Evolutionary conservation across 768 basidiomycete genomes (phyloP), one percentile per base, ranked within the genome.

Genomic region (Pholiota molesta): DNA sequence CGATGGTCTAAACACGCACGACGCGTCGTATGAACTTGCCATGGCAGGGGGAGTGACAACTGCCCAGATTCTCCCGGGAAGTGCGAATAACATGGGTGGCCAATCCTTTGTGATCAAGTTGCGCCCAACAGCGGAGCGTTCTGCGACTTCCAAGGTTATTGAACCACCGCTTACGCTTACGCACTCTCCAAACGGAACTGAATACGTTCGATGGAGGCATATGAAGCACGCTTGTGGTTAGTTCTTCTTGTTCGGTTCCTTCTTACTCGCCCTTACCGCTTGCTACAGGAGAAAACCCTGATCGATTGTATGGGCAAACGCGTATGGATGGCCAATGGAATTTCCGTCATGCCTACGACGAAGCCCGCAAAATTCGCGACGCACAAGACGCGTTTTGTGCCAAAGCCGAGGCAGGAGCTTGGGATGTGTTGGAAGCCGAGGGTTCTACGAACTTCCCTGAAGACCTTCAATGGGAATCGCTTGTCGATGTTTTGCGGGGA

Each of bases 201-300:
- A 73, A 21, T 76, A 76, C 0, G 68, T 81, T 17, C 78, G 81
- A 40, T 89, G 89, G 88, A 76, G 91, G 61, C 90, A 93, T 65
- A 90, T 94, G 84, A 94, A 94, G 85, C 89, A 90, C 62, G 90
- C 91, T 4, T 90, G 87, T 64, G 86, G 77, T 75, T 57, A n/a
- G 68, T 31, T 7, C 55, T 52, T 23, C 72, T 63, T 72, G 55
- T 21, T 17, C 61, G 26, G 11, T 62, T 57, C 21, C 28, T 63
- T 26, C 14, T 59, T 9, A 53, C 2, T 3, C 31, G 52, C 57
- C 28, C 19, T 59, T 37, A 60, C 16, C 6, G 0, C 8, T 40
- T n/a, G 51, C 62, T 54, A 35, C 23, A 67, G 86, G 89, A 52
- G 88, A 90, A 69, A 89, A 90, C 62, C 86, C 86, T 66, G 68